Percentiles rank a stretch among this genome's conserved stretches.
Evolutionary conservation across 208 protist species (phyloP).

Genomic region (Leishmania mexicana): DNA sequence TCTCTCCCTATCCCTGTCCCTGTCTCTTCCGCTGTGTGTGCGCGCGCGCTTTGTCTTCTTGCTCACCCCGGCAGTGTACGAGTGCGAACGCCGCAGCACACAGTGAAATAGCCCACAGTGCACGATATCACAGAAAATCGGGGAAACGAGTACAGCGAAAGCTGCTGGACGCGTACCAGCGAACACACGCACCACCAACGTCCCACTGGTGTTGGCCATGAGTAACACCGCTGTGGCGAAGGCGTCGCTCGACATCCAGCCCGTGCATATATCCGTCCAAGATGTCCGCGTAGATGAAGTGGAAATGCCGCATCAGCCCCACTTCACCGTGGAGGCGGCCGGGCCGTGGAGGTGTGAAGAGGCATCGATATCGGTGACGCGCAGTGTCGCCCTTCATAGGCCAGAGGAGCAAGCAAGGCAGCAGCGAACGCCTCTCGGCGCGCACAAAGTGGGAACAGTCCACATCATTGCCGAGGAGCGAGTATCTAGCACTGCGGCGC

Average conservation of each 20-base stretch:
- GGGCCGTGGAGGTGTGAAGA: slow-evolving; percentile 7
- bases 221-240: not conserved
- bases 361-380: not conserved
- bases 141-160: not conserved
- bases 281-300: slow-evolving; percentile 10
- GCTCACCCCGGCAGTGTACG: not conserved
- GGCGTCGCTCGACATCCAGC: not conserved
- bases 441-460: slow-evolving; percentile 6
- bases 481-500: not conserved
- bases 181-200: not conserved
- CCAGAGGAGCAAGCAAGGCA: slow-evolving; percentile 1
- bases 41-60: not conserved
- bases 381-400: slow-evolving; percentile 3
- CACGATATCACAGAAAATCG: not conserved
- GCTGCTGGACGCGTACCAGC: not conserved
- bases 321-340: slow-evolving; percentile 15
- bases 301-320: not conserved
- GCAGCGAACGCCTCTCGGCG: slow-evolving; percentile 19
- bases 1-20: not conserved
- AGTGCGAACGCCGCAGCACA: not conserved
- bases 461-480: not conserved
- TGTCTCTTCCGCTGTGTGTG: not conserved
- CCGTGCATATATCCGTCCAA: slow-evolving; percentile 5
- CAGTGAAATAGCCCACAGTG: not conserved
- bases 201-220: not conserved